These are phyloP conservation scores for Colletotrichum euphorbiae DNA, from an alignment of 2,329 filamentous ascomycete genomes.

Conservation along the genomic window DNA sequence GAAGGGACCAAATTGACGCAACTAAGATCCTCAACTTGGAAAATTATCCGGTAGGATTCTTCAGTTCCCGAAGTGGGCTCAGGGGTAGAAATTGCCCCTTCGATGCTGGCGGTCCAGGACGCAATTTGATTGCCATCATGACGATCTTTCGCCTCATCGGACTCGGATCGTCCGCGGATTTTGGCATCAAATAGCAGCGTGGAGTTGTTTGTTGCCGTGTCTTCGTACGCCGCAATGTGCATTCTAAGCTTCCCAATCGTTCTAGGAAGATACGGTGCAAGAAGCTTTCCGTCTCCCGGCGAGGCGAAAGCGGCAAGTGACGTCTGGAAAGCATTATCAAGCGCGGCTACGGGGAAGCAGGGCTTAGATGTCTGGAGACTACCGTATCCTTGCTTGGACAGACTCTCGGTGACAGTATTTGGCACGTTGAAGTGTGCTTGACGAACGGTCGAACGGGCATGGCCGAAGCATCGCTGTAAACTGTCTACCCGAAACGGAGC, in stretches of 20 bases:
- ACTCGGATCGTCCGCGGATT: neutral
- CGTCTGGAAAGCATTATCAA: conserved; percentile 51
- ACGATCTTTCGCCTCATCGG: neutral
- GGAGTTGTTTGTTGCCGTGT: neutral
- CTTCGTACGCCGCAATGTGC: neutral
- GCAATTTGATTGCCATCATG: neutral
- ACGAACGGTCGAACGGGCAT: neutral
- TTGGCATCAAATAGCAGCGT: neutral
- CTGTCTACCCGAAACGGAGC: conserved; percentile 1
- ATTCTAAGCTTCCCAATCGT: neutral
- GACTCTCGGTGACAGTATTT: conserved; percentile 45
- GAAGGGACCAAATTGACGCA: conserved; percentile 14
- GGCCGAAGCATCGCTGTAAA: conserved; percentile 7
- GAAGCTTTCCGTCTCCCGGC: conserved; percentile 49
- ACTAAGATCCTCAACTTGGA: conserved; percentile 6
- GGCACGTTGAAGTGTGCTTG: conserved; percentile 3
- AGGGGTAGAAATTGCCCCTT: neutral
- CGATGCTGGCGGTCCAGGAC: neutral
- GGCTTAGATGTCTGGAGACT: too few relatives aligned
- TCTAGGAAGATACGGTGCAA: conserved; percentile 35
- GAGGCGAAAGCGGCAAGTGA: conserved; percentile 46
- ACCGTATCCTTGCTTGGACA: neutral
- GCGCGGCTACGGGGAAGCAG: conserved; percentile 33
- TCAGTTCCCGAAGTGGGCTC: neutral
- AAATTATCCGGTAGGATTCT: neutral